phyloP scores from a whole-genome alignment of 495 filamentous ascomycete genomes.

The Lentithecium fluviatile region DNA sequence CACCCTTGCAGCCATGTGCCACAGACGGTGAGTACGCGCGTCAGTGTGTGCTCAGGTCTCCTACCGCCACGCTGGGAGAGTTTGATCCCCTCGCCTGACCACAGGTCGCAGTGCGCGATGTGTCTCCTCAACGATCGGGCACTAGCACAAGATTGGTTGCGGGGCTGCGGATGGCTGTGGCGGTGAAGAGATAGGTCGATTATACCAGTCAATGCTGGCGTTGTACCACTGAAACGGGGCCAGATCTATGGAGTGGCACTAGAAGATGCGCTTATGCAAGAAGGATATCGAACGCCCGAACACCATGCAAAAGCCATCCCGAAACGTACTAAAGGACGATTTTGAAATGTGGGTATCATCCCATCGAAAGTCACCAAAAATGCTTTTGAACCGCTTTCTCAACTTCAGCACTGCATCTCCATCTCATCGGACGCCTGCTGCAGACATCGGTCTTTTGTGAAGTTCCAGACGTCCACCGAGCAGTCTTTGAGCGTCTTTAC shows the following conservation, averaged over 20 bases:
- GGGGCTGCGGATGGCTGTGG: too few species aligned
- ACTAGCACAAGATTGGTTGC: too few species aligned
- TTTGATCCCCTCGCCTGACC: too few species aligned
- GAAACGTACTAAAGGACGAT: slow-evolving; percentile 21
- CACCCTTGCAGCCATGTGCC: background rate
- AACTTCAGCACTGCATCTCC: slow-evolving; percentile 20
- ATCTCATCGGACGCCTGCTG: slow-evolving; percentile 11
- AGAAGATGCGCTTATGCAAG: slow-evolving; percentile 18
- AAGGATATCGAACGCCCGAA: slow-evolving; percentile 9
- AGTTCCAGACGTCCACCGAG: slow-evolving; percentile 39
- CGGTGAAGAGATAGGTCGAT: too few species aligned
- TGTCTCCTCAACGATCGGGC: too few species aligned
- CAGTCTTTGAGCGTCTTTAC: slow-evolving; percentile 38
- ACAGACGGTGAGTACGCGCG: background rate
- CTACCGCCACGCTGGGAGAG: too few species aligned
- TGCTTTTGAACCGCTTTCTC: background rate
- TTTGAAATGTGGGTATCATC: slow-evolving; percentile 9
- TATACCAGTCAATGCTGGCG: background rate
- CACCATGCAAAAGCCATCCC: slow-evolving; percentile 25
- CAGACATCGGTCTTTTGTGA: slow-evolving; percentile 28
- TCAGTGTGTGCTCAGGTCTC: background rate
- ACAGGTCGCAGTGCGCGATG: too few species aligned
- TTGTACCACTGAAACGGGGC: slow-evolving; percentile 26
- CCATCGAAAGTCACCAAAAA: background rate
- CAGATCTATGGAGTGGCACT: slow-evolving; percentile 18